These are phyloP conservation scores for Wickerhamomyces hampshirensis DNA, from an alignment of 805 yeast genomes.

Conservation along the genomic window DNA sequence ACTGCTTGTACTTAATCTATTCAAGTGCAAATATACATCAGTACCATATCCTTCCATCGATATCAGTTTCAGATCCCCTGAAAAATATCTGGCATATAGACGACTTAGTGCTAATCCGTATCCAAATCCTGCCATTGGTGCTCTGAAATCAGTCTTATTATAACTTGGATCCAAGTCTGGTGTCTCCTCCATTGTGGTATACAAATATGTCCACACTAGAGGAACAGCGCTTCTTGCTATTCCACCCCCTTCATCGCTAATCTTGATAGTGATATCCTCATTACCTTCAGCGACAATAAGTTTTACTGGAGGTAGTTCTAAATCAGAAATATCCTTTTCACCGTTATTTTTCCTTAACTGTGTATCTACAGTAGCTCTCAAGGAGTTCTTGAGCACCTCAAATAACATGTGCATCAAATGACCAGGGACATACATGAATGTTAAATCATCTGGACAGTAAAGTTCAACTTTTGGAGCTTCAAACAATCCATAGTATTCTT, in stretches of 20 bases:
- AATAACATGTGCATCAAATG: conserved; percentile 88
- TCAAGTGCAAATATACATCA: conserved; percentile 83
- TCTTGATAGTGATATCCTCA: conserved; percentile 86
- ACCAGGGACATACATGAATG: conserved; percentile 90
- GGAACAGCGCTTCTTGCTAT: conserved; percentile 82
- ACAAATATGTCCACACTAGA: conserved; percentile 84
- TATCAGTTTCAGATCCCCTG: conserved; percentile 82
- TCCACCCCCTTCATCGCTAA: conserved; percentile 93
- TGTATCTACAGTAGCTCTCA: conserved; percentile 85
- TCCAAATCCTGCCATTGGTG: conserved; percentile 94
- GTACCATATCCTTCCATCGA: conserved; percentile 95
- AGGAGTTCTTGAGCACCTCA: conserved; percentile 81
- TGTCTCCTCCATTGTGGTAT: conserved; percentile 77
- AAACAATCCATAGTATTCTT: conserved; percentile 81
- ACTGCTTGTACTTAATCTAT: conserved; percentile 60
- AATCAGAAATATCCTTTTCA: conserved; percentile 44
- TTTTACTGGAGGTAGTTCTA: conserved; percentile 77
- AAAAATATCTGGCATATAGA: conserved; percentile 83
- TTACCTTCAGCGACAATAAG: conserved; percentile 84
- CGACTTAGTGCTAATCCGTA: conserved; percentile 86
- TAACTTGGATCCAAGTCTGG: conserved; percentile 43
- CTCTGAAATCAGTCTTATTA: conserved; percentile 62
- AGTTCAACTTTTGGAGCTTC: conserved; percentile 83
- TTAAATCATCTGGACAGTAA: conserved; percentile 59
- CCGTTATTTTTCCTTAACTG: conserved; percentile 48